Evolutionary conservation across 108 stramenopile species (phyloP), one percentile per base, ranked within the genome.

Genomic region (Epithemia pelagica): DNA sequence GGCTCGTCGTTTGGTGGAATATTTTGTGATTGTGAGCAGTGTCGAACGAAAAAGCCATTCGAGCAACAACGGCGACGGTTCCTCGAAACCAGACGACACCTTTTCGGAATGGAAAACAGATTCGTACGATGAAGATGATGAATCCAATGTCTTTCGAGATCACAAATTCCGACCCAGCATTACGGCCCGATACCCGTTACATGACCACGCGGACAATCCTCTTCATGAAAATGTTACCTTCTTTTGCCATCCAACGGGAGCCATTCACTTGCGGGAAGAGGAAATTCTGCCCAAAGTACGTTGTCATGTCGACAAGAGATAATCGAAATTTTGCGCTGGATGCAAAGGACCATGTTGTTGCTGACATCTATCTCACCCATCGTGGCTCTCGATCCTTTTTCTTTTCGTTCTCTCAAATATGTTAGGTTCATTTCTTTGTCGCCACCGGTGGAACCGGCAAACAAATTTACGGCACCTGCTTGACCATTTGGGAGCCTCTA

Each of bases 21-120:
- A 95, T 62, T 87, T 95, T 65, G 87, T 91, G 18, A 84, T 95
- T 18, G 82, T 92, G 2, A 85, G 84, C 21, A 74, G 72, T 21
- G 61, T 78, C 10, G 61, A 61, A 2, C 65, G 70, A 7, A 59
- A 71, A 21, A 27, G 24, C 10, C 15, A 5, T 5, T 46, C 37
- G 37, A 22, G 26, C 8, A 54, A 67, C 19, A 58, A 62, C 26
- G 67, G 62, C 30, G 60, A 72, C 7, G 29, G 7, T 21, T 25
- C 3, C 24, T 64, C 58, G 0, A 46, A 46, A 5, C 5, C 5
- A 10, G 64, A 72, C 30, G 29, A 19, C 7, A 58, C 70, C 0
- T 52, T 68, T 26, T 63, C 68, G 28, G 54, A 71, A 52, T 71
- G 65, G 64, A 61, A 58, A 19, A 33, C 74, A n/a, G 64, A 67